Evolutionary conservation across 1,284 basidiomycete genomes (phyloP).

Genomic region (Xanthoconium separans): DNA sequence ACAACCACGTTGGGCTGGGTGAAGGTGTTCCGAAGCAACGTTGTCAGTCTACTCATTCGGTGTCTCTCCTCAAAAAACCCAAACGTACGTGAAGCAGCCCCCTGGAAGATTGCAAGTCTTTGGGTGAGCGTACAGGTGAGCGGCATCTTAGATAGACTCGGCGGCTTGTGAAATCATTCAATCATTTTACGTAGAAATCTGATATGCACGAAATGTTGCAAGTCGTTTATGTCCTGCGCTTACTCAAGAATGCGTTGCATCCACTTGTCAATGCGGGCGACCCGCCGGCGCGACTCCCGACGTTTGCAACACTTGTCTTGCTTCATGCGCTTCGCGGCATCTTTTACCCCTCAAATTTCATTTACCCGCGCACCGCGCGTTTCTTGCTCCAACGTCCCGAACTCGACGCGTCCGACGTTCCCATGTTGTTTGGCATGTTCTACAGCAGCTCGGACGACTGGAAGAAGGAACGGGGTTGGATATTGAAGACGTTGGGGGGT

Average conservation of each 20-base stretch:
- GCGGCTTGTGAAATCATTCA: slow-evolving; percentile 3
- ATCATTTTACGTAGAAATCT: slow-evolving; percentile 41
- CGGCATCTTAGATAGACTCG: neutral
- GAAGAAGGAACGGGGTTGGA: slow-evolving; percentile 87
- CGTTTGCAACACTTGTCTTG: slow-evolving; percentile 75
- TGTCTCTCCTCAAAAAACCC: slow-evolving; percentile 70
- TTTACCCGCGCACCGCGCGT: slow-evolving; percentile 54
- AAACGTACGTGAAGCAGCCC: slow-evolving; percentile 56
- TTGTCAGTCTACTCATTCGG: slow-evolving; percentile 73
- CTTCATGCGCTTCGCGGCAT: slow-evolving; percentile 55
- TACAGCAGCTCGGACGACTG: slow-evolving; percentile 74
- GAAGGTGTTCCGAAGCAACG: slow-evolving; percentile 80
- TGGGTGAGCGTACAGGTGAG: slow-evolving; percentile 58
- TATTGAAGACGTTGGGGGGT: slow-evolving; percentile 70
- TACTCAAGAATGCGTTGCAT: slow-evolving; percentile 64
- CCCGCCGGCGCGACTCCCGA: slow-evolving; percentile 56
- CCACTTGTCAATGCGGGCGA: slow-evolving; percentile 43
- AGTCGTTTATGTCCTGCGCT: slow-evolving; percentile 70
- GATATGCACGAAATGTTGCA: slow-evolving; percentile 83
- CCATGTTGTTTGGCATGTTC: slow-evolving; percentile 73
- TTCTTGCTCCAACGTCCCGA: slow-evolving; percentile 62
- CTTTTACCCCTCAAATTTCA: slow-evolving; percentile 51
- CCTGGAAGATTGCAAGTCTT: slow-evolving; percentile 53
- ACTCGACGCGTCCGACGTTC: slow-evolving; percentile 56
- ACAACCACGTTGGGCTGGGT: slow-evolving; percentile 71